Evolutionary conservation across 1,284 basidiomycete genomes (phyloP).

Genomic region (Sporisorium graminicola): DNA sequence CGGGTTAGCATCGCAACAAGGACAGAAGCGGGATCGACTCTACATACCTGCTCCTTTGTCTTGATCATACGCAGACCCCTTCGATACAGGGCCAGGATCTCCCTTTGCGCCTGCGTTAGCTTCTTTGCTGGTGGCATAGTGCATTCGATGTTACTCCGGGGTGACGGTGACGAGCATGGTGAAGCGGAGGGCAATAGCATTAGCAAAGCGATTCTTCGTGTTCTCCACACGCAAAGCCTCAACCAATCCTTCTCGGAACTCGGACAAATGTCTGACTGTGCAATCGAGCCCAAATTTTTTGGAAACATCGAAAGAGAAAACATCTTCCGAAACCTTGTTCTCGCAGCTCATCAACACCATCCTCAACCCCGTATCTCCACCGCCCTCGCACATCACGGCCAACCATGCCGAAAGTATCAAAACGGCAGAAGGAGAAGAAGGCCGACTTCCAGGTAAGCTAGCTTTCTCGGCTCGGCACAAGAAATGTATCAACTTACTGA

Average conservation of each 20-base stretch:
- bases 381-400: not conserved
- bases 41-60: conserved; percentile 60
- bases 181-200: not conserved
- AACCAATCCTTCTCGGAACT: not conserved
- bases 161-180: not conserved
- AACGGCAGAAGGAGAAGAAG: conserved; percentile 51
- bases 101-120: conserved; percentile 55
- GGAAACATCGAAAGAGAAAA: not conserved
- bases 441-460: conserved; percentile 49
- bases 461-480: no score
- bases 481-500: no score
- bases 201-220: conserved; percentile 2
- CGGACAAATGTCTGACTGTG: not conserved
- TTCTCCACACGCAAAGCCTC: conserved; percentile 1
- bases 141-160: not conserved
- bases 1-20: not conserved
- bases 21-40: not conserved
- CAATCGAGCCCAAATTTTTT: not conserved
- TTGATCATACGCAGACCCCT: conserved; percentile 59
- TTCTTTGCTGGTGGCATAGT: conserved; percentile 35
- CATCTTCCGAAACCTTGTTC: not conserved
- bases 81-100: conserved; percentile 62
- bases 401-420: conserved; percentile 53
- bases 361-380: not conserved
- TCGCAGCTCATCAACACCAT: not conserved